phyloP scores from a whole-genome alignment of 208 protist species.

The Vickermania spadyakhi region DNA sequence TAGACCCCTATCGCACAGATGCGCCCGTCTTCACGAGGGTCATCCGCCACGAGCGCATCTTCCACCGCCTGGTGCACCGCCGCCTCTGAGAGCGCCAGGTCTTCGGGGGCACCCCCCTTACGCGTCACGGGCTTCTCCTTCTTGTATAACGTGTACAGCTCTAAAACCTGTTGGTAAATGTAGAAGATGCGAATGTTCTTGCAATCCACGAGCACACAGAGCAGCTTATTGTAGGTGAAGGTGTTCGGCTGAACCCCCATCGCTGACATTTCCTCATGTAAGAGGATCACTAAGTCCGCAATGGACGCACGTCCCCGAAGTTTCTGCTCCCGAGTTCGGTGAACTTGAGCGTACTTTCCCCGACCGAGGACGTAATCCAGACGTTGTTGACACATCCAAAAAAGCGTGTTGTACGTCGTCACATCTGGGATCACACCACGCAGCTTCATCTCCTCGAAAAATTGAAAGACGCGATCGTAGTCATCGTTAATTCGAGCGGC shows the following conservation, averaged over 20 bases:
- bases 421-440: constrained; percentile 75
- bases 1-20: constrained; percentile 41
- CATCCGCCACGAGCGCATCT: constrained; percentile 36
- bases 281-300: constrained; percentile 52
- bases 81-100: neutral
- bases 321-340: constrained; percentile 52
- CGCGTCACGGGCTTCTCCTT: neutral
- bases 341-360: constrained; percentile 23
- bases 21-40: constrained; percentile 27
- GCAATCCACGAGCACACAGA: constrained; percentile 52
- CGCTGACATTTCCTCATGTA: constrained; percentile 75
- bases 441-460: constrained; percentile 90
- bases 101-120: neutral
- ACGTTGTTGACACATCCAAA: constrained; percentile 66
- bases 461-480: constrained; percentile 84
- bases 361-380: constrained; percentile 72
- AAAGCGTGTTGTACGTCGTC: constrained; percentile 86
- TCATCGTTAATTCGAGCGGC: constrained; percentile 61
- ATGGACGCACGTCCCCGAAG: constrained; percentile 39
- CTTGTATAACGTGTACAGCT: neutral
- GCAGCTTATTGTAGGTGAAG: constrained; percentile 79
- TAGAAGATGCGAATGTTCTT: constrained; percentile 59
- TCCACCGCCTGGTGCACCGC: constrained; percentile 20
- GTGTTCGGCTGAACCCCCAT: constrained; percentile 73
- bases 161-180: constrained; percentile 33